These are phyloP conservation scores for Ascobolus immersus DNA, from an alignment of 495 filamentous ascomycete genomes.

Conservation along the genomic window DNA sequence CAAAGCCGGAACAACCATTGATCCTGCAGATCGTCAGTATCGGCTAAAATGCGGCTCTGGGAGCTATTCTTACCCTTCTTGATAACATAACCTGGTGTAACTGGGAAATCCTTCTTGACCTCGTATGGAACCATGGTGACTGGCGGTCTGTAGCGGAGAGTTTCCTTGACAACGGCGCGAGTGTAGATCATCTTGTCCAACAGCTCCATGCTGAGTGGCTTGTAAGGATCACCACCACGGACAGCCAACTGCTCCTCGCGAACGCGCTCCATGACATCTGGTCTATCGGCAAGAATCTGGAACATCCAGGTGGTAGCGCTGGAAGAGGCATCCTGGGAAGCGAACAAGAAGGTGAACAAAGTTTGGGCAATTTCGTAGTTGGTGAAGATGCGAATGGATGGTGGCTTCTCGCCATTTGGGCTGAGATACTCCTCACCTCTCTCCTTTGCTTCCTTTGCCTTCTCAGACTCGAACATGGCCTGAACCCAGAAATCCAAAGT, in stretches of 20 bases:
- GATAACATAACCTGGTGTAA: conserved; percentile 65
- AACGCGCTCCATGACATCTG: conserved; percentile 68
- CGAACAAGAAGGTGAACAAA: conserved; percentile 92
- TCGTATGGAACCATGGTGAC: conserved; percentile 96
- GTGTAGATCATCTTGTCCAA: conserved; percentile 77
- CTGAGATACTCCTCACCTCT: conserved; percentile 53
- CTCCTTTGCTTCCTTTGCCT: conserved; percentile 44
- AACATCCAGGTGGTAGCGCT: conserved; percentile 85
- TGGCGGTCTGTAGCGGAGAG: conserved; percentile 80
- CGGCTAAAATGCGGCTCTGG: background rate
- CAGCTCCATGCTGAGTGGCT: conserved; percentile 50
- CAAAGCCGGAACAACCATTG: conserved; percentile 80
- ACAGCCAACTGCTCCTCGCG: conserved; percentile 70
- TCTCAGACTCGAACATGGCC: conserved; percentile 55
- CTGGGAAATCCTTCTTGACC: conserved; percentile 84
- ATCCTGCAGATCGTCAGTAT: conserved; percentile 22
- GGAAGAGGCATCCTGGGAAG: conserved; percentile 88
- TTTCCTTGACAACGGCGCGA: conserved; percentile 77
- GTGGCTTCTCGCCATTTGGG: conserved; percentile 22
- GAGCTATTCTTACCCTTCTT: conserved; percentile 35
- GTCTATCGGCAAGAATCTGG: conserved; percentile 81
- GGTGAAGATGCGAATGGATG: conserved; percentile 48
- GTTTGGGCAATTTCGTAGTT: conserved; percentile 89
- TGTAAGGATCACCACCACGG: conserved; percentile 50
- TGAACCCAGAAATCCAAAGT: conserved; percentile 91